phyloP scores from a whole-genome alignment of 1,284 basidiomycete genomes.

The Moesziomyces aphidis region DNA sequence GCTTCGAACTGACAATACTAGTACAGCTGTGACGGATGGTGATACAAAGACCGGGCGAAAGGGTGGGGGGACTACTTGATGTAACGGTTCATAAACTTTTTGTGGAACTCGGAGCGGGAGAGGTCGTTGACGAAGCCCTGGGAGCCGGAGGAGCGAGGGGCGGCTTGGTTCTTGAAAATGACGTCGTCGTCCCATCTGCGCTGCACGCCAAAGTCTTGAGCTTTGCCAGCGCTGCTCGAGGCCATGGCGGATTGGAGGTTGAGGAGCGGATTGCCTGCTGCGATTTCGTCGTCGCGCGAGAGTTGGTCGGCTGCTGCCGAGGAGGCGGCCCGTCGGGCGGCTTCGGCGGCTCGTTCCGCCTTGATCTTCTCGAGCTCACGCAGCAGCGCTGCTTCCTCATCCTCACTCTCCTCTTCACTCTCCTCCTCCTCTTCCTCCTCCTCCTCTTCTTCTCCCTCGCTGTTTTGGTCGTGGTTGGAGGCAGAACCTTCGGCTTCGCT shows the following conservation, averaged over 20 bases:
- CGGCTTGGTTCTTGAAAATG: conserved; percentile 67
- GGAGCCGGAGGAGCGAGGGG: conserved; percentile 18
- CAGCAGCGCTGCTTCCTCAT: conserved; percentile 56
- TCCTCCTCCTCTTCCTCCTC: conserved; percentile 6
- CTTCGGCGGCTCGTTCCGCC: conserved; percentile 55
- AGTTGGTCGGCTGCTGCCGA: conserved; percentile 14
- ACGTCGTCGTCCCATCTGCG: conserved; percentile 66
- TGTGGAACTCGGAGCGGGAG: conserved; percentile 64
- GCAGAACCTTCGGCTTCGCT: not conserved
- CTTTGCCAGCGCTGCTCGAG: not conserved
- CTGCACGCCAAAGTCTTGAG: conserved; percentile 45
- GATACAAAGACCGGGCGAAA: not conserved
- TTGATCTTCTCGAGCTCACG: conserved; percentile 65
- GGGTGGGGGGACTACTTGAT: conserved; percentile 44
- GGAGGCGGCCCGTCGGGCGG: conserved; percentile 25
- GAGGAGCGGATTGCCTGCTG: conserved; percentile 62
- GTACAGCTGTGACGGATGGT: not conserved
- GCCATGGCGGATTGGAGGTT: conserved; percentile 56
- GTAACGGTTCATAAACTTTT: conserved; percentile 62
- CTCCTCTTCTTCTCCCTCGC: not conserved
- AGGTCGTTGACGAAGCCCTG: conserved; percentile 64
- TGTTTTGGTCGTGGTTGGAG: conserved; percentile 21
- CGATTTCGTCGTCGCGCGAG: conserved; percentile 60
- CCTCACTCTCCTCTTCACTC: conserved; percentile 38
- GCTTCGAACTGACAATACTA: not conserved